Base-by-base conservation (phyloP, 805 yeast genomes). In the Saccharomycopsis guyanensis region DNA sequence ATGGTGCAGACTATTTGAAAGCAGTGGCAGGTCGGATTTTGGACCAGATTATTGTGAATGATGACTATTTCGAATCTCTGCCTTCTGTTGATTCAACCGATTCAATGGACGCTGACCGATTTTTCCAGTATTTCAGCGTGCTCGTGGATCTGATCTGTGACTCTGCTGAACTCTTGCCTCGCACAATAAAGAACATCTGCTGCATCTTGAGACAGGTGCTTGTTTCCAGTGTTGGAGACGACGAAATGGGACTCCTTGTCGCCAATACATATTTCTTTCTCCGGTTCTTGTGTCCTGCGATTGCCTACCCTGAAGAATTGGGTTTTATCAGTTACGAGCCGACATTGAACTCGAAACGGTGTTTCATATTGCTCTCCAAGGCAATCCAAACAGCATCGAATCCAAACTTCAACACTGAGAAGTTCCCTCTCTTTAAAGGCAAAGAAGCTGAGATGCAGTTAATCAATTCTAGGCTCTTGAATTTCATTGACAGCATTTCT, bases 251-350 rank as follows among this genome's bases (percentile, higher is more conserved):
- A 38, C 68, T 74, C 33, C 69, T 79, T 34, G 87, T 94, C 1
- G 82, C 87, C 23, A 95, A 96, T 0, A 88, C 95, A 0, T 91
- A 85, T 59, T 68, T 91, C 45, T 89, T 91, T 57, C 68, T 91
- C 54, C 66, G 95, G 47, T 78, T 82, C 52, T 72, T 83, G 50
- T 84, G 94, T 59, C 97, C 97, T 10, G 95, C 95, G 0, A 80
- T 89, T 55, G 89, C 89, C 12, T 79, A 87, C 29, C 97, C 97
- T 0, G 95, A 86, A 47, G 70, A 81, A 4, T 71, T 64, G 53
- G 59, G 58, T 58, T 56, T 68, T 19, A 59, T 66, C 8, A 66
- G 33, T n/a, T 37, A 34, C 18, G 29, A 31, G 19, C 43, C 50
- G 19, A 19, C 45, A 4, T 16, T 25, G 12, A 25, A 50, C 38